Conservation (phyloP, 208 protist species). For the Lotmaria passim region DNA sequence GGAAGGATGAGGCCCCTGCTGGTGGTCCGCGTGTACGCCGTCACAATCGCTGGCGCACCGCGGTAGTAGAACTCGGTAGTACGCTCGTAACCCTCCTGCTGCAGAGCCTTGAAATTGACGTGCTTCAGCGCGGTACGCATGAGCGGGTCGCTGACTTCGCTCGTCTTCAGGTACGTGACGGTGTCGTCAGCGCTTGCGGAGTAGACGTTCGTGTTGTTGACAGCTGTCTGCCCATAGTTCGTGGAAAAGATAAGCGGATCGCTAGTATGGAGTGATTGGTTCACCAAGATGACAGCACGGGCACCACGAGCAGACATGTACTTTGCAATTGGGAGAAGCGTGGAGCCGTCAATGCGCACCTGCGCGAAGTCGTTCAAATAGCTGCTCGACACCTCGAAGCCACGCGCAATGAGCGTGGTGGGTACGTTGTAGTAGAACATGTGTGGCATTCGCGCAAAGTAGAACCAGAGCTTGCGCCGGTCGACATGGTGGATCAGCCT, state of each 20-base stretch:
- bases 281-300: conserved; percentile 5
- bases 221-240: conserved; percentile 28
- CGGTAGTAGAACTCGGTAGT: conserved; percentile 5
- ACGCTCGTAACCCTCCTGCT: not conserved
- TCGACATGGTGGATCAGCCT: conserved; percentile 5
- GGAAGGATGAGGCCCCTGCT: not conserved
- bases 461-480: not conserved
- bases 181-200: not conserved
- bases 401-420: not conserved
- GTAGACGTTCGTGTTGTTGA: not conserved
- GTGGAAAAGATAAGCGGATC: conserved; percentile 26
- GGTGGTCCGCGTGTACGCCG: conserved; percentile 2
- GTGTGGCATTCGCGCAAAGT: not conserved
- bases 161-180: conserved; percentile 18
- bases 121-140: conserved; percentile 39
- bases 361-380: not conserved
- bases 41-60: not conserved
- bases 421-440: conserved; percentile 4
- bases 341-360: conserved; percentile 20
- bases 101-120: conserved; percentile 21
- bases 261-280: not conserved
- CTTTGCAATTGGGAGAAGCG: not conserved
- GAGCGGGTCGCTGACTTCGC: conserved; percentile 38
- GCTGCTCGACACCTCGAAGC: not conserved
- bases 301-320: not conserved